A percentile compares a stretch with the other conserved stretches of the same genome.
phyloP scores from a whole-genome alignment of 768 basidiomycete genomes.

The Punctularia strigosozonata region DNA sequence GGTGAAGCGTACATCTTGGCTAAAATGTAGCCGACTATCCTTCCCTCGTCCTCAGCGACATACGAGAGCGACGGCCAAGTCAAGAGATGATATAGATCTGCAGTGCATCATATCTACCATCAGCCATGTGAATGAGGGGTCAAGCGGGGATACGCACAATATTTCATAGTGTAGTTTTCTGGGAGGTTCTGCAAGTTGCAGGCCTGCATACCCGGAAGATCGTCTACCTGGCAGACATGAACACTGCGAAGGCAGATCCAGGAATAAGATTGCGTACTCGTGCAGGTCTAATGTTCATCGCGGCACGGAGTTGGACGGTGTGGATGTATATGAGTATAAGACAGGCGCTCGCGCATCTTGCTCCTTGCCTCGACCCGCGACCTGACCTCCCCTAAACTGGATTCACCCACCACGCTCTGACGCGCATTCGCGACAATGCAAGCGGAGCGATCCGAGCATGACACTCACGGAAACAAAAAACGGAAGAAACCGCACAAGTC shows the following conservation, averaged over 20 bases:
- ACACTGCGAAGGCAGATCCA: slow-evolving; percentile 3
- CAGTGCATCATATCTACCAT: not conserved
- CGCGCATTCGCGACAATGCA: too few species aligned
- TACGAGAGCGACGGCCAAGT: slow-evolving; percentile 93
- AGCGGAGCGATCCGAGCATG: too few species aligned
- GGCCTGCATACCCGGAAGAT: slow-evolving; percentile 88
- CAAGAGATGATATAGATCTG: slow-evolving; percentile 82
- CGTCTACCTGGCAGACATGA: slow-evolving; percentile 50
- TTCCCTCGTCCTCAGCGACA: slow-evolving; percentile 85
- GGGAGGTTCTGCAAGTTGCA: slow-evolving; percentile 90
- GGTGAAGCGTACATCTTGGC: slow-evolving; percentile 69
- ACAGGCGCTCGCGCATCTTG: too few species aligned
- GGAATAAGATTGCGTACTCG: slow-evolving; percentile 12
- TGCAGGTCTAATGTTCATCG: slow-evolving; percentile 39
- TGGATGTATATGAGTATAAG: too few species aligned
- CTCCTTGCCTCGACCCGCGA: too few species aligned
- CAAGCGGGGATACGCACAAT: slow-evolving; percentile 34
- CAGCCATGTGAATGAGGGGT: not conserved
- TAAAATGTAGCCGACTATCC: slow-evolving; percentile 91
- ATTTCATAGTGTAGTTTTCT: slow-evolving; percentile 81
- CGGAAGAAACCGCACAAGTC: too few species aligned
- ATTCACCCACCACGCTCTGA: too few species aligned
- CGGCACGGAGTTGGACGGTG: too few species aligned
- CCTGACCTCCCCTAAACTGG: too few species aligned
- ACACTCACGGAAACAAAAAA: too few species aligned